Percentiles rank a stretch among this genome's conserved stretches.
These are phyloP conservation scores for Blastomyces silverae DNA, from an alignment of 2,329 filamentous ascomycete genomes.

Conservation along the genomic window DNA sequence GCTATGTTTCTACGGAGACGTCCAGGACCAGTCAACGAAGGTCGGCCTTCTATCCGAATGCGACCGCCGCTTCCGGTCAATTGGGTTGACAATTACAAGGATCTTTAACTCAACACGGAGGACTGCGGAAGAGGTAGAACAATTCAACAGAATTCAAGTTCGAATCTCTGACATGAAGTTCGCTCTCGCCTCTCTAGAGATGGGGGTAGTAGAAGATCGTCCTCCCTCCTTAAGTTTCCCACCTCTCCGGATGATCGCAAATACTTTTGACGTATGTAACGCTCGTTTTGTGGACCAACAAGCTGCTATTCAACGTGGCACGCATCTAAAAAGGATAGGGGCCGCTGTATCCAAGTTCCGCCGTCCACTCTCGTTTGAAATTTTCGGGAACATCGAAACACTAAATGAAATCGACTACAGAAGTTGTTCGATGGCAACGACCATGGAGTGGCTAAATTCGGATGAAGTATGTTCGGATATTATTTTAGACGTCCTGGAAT, in stretches of 20 bases:
- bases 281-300: neutral
- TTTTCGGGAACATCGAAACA: neutral
- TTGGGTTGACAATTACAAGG: neutral
- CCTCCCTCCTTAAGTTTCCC: too few species aligned
- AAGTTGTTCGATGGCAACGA: neutral
- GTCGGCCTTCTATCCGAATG: neutral
- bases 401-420: neutral
- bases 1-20: constrained; percentile 2
- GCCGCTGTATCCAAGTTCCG: neutral
- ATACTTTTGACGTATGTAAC: neutral
- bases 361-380: neutral
- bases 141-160: neutral
- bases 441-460: neutral
- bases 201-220: neutral
- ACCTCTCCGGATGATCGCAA: neutral
- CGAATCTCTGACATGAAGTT: neutral
- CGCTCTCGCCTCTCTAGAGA: neutral
- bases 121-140: neutral
- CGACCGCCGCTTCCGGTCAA: neutral
- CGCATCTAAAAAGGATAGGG: constrained; percentile 2
- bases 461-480: neutral
- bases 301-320: neutral
- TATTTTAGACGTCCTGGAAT: neutral
- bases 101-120: neutral
- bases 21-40: neutral